Conservation (phyloP, 192 early-diverging fungal species). For the Coemansia sp. region DNA sequence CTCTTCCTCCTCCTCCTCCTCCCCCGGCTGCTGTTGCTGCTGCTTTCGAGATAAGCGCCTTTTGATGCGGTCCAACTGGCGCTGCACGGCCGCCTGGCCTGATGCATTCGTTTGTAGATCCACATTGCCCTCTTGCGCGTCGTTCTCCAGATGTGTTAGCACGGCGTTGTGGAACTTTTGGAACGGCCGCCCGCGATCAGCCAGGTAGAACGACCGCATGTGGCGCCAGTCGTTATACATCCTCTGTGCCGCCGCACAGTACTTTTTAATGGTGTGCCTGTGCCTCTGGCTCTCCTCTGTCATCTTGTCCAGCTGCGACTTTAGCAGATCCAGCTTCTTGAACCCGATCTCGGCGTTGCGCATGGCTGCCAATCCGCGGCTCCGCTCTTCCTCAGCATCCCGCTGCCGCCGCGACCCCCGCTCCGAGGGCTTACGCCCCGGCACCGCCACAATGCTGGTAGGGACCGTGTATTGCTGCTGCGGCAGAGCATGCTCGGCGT, state of each 20-base stretch:
- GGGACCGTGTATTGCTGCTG: no score
- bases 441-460: conserved; percentile 4
- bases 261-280: conserved; percentile 17
- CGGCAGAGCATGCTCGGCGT: no score
- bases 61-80: conserved; percentile 30
- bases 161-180: conserved; percentile 24
- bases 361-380: conserved; percentile 26
- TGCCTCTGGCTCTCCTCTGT: background rate
- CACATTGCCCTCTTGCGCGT: conserved; percentile 4
- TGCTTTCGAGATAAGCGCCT: conserved; percentile 21
- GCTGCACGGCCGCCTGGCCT: conserved; percentile 29
- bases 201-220: conserved; percentile 27
- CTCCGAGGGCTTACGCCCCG: conserved; percentile 19
- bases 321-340: conserved; percentile 30
- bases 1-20: background rate
- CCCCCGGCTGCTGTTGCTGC: background rate
- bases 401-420: conserved; percentile 6
- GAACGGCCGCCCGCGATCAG: conserved; percentile 23
- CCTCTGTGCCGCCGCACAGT: conserved; percentile 23
- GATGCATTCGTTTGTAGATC: background rate
- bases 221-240: conserved; percentile 39
- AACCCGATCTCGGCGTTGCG: conserved; percentile 32
- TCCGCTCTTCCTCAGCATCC: conserved; percentile 24
- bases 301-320: background rate
- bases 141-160: conserved; percentile 19